Conservation (phyloP, 2,329 filamentous ascomycete genomes). For the Fusarium burgessii region DNA sequence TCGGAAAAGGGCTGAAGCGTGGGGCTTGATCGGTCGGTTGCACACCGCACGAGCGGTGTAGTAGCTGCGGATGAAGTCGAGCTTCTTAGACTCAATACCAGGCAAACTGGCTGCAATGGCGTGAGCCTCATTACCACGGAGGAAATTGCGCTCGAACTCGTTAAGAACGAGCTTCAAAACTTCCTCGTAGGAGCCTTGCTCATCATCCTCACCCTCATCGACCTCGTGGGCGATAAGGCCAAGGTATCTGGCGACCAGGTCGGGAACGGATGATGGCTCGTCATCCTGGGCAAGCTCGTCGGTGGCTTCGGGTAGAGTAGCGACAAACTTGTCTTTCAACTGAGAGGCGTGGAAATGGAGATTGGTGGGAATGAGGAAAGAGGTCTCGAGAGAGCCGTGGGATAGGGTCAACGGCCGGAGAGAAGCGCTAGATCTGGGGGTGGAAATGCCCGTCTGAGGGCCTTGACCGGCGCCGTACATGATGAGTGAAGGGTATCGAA, state of each 20-base stretch:
- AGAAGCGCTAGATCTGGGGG: conserved; percentile 92
- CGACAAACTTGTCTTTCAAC: conserved; percentile 89
- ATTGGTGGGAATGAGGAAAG: conserved; percentile 93
- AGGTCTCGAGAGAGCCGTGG: conserved; percentile 96
- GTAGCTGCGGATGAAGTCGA: conserved; percentile 89
- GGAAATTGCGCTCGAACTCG: conserved; percentile 95
- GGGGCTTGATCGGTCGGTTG: conserved; percentile 87
- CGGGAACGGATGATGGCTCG: conserved; percentile 94
- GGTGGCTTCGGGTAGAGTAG: conserved; percentile 88
- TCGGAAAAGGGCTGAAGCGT: conserved; percentile 92
- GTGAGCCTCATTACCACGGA: conserved; percentile 96
- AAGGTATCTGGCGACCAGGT: conserved; percentile 93
- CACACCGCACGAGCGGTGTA: conserved; percentile 87
- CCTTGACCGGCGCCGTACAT: conserved; percentile 90
- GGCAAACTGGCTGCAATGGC: conserved; percentile 86
- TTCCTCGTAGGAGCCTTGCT: conserved; percentile 89
- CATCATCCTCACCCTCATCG: conserved; percentile 90
- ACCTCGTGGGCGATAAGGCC: conserved; percentile 90
- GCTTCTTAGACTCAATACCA: conserved; percentile 93
- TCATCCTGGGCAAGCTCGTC: conserved; percentile 98
- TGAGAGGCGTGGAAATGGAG: conserved; percentile 97
- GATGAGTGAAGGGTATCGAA: conserved; percentile 61
- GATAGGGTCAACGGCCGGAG: conserved; percentile 90
- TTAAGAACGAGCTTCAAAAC: conserved; percentile 92
- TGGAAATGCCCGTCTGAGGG: conserved; percentile 95